Percentiles rank a stretch among this genome's conserved stretches.
phyloP scores from a whole-genome alignment of 2,329 filamentous ascomycete species.

The Talaromyces pinophilus region DNA sequence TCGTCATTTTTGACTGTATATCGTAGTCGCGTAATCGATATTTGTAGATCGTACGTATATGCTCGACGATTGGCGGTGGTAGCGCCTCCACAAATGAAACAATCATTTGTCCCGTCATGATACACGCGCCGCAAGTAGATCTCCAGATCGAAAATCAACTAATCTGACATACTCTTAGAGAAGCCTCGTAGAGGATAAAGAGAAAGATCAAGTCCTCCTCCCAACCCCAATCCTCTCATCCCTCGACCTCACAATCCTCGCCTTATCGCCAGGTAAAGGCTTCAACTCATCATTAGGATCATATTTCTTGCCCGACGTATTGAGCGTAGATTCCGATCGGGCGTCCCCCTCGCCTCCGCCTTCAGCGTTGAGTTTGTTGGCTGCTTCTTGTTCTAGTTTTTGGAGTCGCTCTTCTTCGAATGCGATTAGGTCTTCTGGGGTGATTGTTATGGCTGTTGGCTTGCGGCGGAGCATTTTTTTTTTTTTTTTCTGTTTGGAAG shows the following conservation, averaged over 20 bases:
- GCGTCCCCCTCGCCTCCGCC: constrained; percentile 15
- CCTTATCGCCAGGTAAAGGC: constrained; percentile 52
- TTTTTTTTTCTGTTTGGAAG: constrained; percentile 25
- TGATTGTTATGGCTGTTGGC: constrained; percentile 53
- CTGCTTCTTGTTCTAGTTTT: constrained; percentile 29
- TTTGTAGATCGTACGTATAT: not conserved
- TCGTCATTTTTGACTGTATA: not conserved
- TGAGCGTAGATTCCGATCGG: constrained; percentile 12
- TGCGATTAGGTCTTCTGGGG: constrained; percentile 50
- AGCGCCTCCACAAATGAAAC: not conserved
- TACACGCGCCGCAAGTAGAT: not conserved
- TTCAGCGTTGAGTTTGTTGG: constrained; percentile 30
- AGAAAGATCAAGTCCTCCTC: constrained; percentile 14
- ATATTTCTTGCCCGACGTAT: constrained; percentile 25
- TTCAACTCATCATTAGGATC: constrained; percentile 55
- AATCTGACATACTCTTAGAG: too few relatives aligned
- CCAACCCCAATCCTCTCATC: constrained; percentile 50
- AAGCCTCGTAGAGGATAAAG: not conserved
- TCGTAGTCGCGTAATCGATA: not conserved
- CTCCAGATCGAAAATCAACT: not conserved
- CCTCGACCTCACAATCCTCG: constrained; percentile 48
- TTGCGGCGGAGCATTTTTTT: constrained; percentile 52
- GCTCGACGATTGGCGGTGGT: not conserved
- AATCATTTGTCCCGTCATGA: not conserved
- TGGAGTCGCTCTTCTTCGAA: constrained; percentile 47